These are phyloP conservation scores for Sugiyamaella novakii DNA, from an alignment of 1,139 yeast species.

Conservation along the genomic window DNA sequence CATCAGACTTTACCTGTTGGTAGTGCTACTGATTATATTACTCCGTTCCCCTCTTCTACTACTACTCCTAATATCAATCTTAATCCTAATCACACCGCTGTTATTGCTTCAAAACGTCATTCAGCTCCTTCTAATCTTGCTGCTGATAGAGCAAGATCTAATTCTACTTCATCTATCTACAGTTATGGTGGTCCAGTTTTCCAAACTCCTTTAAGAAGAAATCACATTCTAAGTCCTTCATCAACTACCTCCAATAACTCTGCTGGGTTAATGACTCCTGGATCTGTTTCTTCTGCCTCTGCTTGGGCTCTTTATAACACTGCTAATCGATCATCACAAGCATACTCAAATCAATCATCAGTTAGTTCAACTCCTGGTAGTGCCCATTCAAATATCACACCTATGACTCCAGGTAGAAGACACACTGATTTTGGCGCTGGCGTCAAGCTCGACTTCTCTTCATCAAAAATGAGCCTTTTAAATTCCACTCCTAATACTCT, in stretches of 20 bases:
- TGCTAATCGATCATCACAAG: constrained; percentile 1
- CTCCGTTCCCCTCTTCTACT: neutral
- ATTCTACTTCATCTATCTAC: constrained; percentile 13
- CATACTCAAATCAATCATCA: neutral
- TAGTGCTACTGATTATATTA: neutral
- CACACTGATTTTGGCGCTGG: constrained; percentile 25
- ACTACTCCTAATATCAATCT: neutral
- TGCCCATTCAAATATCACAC: constrained; percentile 22
- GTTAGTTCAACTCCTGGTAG: constrained; percentile 3
- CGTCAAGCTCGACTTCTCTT: constrained; percentile 28
- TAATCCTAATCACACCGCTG: neutral
- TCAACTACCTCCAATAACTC: constrained; percentile 4
- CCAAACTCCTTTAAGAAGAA: constrained; percentile 14
- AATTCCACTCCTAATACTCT: constrained; percentile 1
- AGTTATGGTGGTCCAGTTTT: constrained; percentile 4
- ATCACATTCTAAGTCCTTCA: constrained; percentile 9
- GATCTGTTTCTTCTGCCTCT: constrained; percentile 15
- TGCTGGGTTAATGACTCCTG: constrained; percentile 19
- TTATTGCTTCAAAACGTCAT: constrained; percentile 7
- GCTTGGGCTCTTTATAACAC: constrained; percentile 16
- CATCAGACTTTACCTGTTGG: neutral
- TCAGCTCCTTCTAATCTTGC: constrained; percentile 14
- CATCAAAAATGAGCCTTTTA: constrained; percentile 2
- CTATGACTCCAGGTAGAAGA: constrained; percentile 25
- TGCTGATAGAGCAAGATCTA: constrained; percentile 9